Percentiles rank a stretch among this genome's conserved stretches.
These are phyloP conservation scores for Micractinium sp. DNA, from an alignment of 139 green algal species.

Conservation along the genomic window DNA sequence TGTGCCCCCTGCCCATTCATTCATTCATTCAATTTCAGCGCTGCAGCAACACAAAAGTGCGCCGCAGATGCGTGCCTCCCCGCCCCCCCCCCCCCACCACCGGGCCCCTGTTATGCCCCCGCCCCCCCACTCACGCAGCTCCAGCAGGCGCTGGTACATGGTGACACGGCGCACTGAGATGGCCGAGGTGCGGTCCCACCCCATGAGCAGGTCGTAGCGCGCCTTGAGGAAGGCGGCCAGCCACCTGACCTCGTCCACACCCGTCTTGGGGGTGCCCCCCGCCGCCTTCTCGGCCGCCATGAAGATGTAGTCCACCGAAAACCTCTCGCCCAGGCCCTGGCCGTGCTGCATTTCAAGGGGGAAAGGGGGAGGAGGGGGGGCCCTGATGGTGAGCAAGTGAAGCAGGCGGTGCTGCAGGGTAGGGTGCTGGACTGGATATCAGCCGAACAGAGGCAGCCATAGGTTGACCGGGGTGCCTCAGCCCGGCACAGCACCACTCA, in stretches of 20 bases:
- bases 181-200: background rate
- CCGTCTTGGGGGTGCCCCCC: conserved; percentile 30
- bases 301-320: conserved; percentile 43
- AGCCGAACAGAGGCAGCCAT: no score
- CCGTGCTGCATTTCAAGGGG: no score
- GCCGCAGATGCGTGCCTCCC: no score
- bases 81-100: background rate
- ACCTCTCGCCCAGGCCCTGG: conserved; percentile 30
- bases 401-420: background rate
- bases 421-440: no score
- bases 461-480: no score
- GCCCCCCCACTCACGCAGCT: no score
- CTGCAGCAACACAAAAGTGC: no score
- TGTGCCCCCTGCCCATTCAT: no score
- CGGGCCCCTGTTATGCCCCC: no score
- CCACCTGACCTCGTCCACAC: conserved; percentile 42
- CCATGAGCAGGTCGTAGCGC: conserved; percentile 15
- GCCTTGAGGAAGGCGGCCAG: conserved; percentile 36
- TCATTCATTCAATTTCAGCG: no score
- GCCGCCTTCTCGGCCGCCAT: background rate
- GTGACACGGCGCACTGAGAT: conserved; percentile 17
- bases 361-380: background rate
- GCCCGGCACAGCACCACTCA: no score
- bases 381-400: background rate
- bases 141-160: background rate